phyloP scores from a whole-genome alignment of 495 filamentous ascomycete genomes.

The Usnea hakonensis region DNA sequence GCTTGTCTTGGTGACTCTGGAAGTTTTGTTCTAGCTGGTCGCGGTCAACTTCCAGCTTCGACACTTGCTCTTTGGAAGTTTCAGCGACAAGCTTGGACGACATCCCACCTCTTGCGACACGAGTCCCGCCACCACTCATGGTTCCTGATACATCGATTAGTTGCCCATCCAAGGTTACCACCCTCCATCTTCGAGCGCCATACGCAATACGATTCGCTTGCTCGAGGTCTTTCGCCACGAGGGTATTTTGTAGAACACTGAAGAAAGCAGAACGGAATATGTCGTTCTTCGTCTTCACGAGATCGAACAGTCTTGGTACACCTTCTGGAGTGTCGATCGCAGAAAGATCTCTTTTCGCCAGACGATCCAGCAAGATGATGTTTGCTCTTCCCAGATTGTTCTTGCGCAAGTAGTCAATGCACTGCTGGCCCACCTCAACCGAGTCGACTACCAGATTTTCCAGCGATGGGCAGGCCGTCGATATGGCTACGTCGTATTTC shows the following conservation, averaged over 20 bases:
- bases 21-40: constrained; percentile 76
- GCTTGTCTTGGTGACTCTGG: constrained; percentile 70
- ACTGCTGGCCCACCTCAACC: constrained; percentile 90
- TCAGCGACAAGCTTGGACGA: constrained; percentile 87
- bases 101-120: constrained; percentile 84
- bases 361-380: constrained; percentile 88
- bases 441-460: constrained; percentile 95
- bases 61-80: constrained; percentile 76
- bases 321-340: constrained; percentile 82
- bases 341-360: constrained; percentile 65
- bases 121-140: constrained; percentile 93
- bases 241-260: constrained; percentile 82
- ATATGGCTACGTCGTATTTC: constrained; percentile 93
- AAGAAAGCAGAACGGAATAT: constrained; percentile 90
- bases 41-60: constrained; percentile 76
- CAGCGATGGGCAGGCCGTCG: constrained; percentile 82
- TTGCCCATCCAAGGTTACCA: constrained; percentile 90
- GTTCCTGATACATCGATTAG: constrained; percentile 96
- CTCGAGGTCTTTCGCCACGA: constrained; percentile 84
- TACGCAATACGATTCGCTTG: constrained; percentile 97
- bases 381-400: constrained; percentile 96
- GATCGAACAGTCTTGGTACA: constrained; percentile 85
- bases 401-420: constrained; percentile 94
- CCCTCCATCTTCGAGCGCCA: constrained; percentile 83
- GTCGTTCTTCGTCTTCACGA: constrained; percentile 81